phyloP scores from a whole-genome alignment of 2,329 filamentous ascomycete genomes.

The Sporothrix phasma region DNA sequence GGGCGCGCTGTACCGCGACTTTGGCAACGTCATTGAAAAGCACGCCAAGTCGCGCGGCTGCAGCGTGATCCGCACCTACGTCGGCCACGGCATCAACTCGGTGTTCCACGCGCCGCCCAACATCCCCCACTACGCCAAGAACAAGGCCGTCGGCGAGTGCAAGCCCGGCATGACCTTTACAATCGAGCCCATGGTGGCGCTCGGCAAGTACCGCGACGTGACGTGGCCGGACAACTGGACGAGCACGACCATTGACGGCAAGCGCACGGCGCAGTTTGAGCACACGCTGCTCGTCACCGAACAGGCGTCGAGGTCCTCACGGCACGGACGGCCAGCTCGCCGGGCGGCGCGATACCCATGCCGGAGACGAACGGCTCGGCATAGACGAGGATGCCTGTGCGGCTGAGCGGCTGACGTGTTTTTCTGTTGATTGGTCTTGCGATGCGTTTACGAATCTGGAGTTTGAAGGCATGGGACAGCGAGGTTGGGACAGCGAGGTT shows the following conservation, averaged over 20 bases:
- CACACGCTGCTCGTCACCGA: constrained; percentile 80
- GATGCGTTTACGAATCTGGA: background rate
- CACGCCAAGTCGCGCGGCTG: constrained; percentile 77
- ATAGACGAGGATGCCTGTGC: background rate
- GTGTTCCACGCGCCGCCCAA: constrained; percentile 92
- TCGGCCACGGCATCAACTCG: constrained; percentile 88
- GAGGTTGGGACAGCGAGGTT: background rate
- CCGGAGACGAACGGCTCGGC: constrained; percentile 23
- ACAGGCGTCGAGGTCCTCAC: constrained; percentile 77
- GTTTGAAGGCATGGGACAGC: background rate
- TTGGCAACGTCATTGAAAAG: constrained; percentile 92
- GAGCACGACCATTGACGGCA: constrained; percentile 83
- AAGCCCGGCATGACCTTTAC: constrained; percentile 98
- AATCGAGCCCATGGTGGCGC: constrained; percentile 95
- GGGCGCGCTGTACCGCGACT: constrained; percentile 83
- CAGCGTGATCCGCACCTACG: constrained; percentile 91
- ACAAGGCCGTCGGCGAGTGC: constrained; percentile 89
- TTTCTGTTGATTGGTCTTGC: background rate
- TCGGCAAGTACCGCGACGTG: constrained; percentile 83
- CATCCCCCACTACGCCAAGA: constrained; percentile 95
- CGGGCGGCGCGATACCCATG: constrained; percentile 62
- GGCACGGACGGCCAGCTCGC: constrained; percentile 60
- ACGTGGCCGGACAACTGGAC: constrained; percentile 99
- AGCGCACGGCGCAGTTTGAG: constrained; percentile 86
- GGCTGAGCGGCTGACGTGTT: background rate